Conservation (phyloP, 257 asterid genomes). For the Plantago major region DNA sequence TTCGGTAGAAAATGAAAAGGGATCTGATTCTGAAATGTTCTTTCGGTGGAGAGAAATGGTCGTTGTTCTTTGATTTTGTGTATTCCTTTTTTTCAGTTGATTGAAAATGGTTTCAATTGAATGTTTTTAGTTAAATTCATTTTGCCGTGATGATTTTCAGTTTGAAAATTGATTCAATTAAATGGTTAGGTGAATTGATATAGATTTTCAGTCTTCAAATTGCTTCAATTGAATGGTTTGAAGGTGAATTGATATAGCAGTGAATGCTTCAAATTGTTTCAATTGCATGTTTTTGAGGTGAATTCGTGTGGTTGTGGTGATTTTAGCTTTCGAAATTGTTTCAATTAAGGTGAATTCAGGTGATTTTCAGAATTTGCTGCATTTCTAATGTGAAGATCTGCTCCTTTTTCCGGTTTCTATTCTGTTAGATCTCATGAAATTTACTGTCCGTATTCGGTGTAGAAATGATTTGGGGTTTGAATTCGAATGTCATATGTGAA, state of each 20-base stretch:
- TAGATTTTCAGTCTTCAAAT: neutral
- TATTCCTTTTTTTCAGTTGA: neutral
- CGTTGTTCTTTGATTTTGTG: too few relatives aligned
- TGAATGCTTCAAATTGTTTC: too few relatives aligned
- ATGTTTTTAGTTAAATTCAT: neutral
- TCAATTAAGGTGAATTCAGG: neutral
- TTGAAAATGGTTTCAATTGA: too few relatives aligned
- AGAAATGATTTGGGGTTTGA: neutral
- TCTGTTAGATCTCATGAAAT: too few relatives aligned
- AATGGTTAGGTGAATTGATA: constrained; percentile 10
- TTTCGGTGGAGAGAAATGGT: too few relatives aligned
- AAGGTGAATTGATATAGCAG: too few relatives aligned
- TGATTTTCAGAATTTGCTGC: constrained; percentile 13
- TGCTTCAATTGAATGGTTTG: constrained; percentile 3
- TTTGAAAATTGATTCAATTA: too few relatives aligned
- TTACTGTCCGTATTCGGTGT: too few relatives aligned
- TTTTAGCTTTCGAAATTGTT: neutral
- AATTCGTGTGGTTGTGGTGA: too few relatives aligned
- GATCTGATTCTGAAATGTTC: constrained; percentile 13
- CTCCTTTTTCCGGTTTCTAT: neutral
- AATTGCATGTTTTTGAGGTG: too few relatives aligned
- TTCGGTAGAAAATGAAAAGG: constrained; percentile 20
- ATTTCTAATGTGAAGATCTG: constrained; percentile 16
- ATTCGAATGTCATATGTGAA: neutral
- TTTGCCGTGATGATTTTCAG: too few relatives aligned